phyloP scores from a whole-genome alignment of 495 filamentous ascomycete species.

The Beverwykella pulmonaria region DNA sequence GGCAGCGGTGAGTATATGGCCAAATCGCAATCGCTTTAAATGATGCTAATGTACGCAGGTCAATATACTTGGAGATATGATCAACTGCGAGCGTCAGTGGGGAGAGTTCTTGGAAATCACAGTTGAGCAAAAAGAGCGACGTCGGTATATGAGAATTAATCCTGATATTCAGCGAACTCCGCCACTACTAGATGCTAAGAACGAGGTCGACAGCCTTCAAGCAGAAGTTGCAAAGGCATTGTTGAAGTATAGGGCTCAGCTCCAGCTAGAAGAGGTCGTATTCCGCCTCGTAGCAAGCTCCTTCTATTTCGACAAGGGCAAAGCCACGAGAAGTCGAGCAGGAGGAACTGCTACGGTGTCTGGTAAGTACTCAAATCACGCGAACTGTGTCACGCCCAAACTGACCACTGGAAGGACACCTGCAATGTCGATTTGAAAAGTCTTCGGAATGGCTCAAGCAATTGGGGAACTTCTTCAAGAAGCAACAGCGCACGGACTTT shows the following conservation, averaged over 20 bases:
- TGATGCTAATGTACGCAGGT: not conserved
- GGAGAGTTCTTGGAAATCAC: conserved; percentile 18
- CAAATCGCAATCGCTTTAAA: not conserved
- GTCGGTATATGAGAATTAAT: conserved; percentile 37
- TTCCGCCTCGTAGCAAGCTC: conserved; percentile 36
- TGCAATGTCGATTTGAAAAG: conserved; percentile 5
- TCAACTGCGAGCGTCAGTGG: conserved; percentile 36
- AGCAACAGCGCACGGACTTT: conserved; percentile 3
- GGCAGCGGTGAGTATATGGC: not conserved
- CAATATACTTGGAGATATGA: conserved; percentile 34
- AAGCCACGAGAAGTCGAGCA: not conserved
- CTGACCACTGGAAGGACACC: not conserved
- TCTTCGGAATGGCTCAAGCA: not conserved
- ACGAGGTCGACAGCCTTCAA: conserved; percentile 28
- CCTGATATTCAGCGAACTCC: conserved; percentile 25
- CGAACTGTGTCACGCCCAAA: not conserved
- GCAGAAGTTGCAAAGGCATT: not conserved
- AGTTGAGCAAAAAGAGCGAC: not conserved
- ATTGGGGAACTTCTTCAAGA: not conserved
- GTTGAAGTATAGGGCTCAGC: not conserved
- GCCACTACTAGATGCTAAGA: conserved; percentile 39
- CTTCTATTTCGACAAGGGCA: conserved; percentile 38
- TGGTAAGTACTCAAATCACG: not conserved
- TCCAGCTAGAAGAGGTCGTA: conserved; percentile 29
- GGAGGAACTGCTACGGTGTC: not conserved